These are phyloP conservation scores for Entonaema liquescens DNA, from an alignment of 495 filamentous ascomycete species.

Conservation along the genomic window DNA sequence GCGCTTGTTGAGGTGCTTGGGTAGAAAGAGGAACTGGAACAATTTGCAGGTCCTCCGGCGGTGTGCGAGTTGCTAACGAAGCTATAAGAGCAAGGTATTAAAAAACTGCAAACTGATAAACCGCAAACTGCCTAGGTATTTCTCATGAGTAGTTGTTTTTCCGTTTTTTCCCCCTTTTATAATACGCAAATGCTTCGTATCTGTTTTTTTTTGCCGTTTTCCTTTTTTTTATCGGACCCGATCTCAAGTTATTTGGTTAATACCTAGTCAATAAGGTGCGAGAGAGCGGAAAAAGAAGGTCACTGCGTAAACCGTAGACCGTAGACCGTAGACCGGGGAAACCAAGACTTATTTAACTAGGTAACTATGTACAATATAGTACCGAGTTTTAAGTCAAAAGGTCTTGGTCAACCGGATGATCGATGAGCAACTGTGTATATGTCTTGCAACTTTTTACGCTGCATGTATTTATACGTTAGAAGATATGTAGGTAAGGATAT, in stretches of 20 bases:
- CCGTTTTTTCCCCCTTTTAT: not conserved
- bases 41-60: conserved; percentile 28
- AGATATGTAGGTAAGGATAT: too few relatives aligned
- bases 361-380: not conserved
- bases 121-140: not conserved
- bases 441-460: not conserved
- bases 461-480: not conserved
- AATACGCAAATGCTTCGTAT: not conserved
- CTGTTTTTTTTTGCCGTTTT: not conserved
- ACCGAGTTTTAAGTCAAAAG: not conserved
- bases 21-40: conserved; percentile 4
- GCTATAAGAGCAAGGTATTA: conserved; percentile 13
- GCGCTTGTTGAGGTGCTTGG: not conserved
- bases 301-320: conserved; percentile 19
- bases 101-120: conserved; percentile 9
- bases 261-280: not conserved
- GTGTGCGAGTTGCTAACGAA: conserved; percentile 22
- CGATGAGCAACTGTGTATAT: not conserved
- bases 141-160: conserved; percentile 11
- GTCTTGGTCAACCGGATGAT: not conserved
- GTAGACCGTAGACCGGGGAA: too few relatives aligned
- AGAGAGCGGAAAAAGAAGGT: conserved; percentile 5
- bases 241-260: conserved; percentile 3
- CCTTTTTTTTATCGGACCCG: conserved; percentile 1
- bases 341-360: not conserved